Evolutionary conservation across 441 rosid genomes (phyloP).

Genomic region (Capsella rubella): DNA sequence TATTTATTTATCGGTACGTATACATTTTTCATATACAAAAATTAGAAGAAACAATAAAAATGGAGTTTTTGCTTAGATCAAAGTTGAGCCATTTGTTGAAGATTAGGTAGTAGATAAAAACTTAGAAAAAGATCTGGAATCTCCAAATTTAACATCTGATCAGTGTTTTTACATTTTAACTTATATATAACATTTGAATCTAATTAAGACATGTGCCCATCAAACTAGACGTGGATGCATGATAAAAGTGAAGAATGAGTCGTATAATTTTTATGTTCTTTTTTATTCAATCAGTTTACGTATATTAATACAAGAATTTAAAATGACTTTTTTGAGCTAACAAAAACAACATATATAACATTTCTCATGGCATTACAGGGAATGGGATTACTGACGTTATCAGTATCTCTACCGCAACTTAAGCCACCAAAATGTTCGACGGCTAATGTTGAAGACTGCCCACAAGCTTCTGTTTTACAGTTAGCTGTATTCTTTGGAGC

Average conservation of each 20-base stretch:
- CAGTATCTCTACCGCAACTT: conserved; percentile 75
- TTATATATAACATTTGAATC: neutral
- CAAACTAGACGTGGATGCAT: neutral
- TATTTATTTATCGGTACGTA: conserved; percentile 62
- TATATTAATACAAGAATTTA: too few relatives aligned
- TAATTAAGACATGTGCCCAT: neutral
- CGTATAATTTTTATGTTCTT: neutral
- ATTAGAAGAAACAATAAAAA: too few relatives aligned
- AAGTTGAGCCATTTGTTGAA: too few relatives aligned
- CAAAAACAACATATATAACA: too few relatives aligned
- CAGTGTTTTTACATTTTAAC: too few relatives aligned
- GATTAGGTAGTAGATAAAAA: neutral
- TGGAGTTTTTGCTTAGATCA: too few relatives aligned
- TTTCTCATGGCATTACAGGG: conserved; percentile 25
- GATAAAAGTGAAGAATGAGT: neutral
- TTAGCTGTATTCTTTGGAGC: conserved; percentile 73
- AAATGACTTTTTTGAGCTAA: too few relatives aligned
- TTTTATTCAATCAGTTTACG: too few relatives aligned
- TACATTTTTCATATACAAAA: neutral
- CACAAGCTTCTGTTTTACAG: conserved; percentile 63
- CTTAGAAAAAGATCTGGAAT: neutral
- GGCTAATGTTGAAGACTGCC: conserved; percentile 50
- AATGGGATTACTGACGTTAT: conserved; percentile 32
- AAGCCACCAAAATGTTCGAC: conserved; percentile 70
- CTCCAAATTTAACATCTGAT: too few relatives aligned